Evolutionary conservation across 805 yeast species (phyloP).

Genomic region (Pichia nanzhaoensis): DNA sequence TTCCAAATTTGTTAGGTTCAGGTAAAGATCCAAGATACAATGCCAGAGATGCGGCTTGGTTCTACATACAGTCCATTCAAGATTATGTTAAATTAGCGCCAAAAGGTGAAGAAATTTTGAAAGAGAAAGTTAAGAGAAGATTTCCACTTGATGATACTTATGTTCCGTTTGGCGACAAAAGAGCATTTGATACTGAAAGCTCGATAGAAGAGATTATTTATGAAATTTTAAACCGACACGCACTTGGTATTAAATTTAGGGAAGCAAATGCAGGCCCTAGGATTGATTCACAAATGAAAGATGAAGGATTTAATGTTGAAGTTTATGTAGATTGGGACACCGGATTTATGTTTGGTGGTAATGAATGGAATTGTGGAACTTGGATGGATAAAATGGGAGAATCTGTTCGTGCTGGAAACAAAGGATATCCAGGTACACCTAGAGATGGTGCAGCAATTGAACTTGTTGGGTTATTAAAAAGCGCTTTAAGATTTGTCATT

Average conservation of each 20-base stretch:
- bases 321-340: conserved; percentile 81
- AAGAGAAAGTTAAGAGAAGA: conserved; percentile 70
- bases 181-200: conserved; percentile 67
- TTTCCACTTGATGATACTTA: conserved; percentile 79
- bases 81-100: conserved; percentile 70
- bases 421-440: conserved; percentile 96
- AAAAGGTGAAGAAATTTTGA: conserved; percentile 56
- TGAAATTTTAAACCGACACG: conserved; percentile 84
- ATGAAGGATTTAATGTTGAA: conserved; percentile 84
- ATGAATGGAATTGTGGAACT: conserved; percentile 90
- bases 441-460: conserved; percentile 96
- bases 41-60: conserved; percentile 98
- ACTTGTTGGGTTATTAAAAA: conserved; percentile 81
- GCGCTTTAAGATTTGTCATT: conserved; percentile 74
- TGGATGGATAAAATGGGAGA: conserved; percentile 99
- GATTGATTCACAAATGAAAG: conserved; percentile 86
- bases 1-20: conserved; percentile 88
- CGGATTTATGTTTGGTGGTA: conserved; percentile 87
- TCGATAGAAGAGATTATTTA: conserved; percentile 70
- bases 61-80: conserved; percentile 81
- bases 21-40: conserved; percentile 92
- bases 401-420: conserved; percentile 70
- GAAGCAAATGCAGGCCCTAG: conserved; percentile 93
- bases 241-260: conserved; percentile 76
- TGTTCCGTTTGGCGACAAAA: conserved; percentile 57